Evolutionary conservation across 2,329 filamentous ascomycete species (phyloP).

Genomic region (Claviceps sp.): DNA sequence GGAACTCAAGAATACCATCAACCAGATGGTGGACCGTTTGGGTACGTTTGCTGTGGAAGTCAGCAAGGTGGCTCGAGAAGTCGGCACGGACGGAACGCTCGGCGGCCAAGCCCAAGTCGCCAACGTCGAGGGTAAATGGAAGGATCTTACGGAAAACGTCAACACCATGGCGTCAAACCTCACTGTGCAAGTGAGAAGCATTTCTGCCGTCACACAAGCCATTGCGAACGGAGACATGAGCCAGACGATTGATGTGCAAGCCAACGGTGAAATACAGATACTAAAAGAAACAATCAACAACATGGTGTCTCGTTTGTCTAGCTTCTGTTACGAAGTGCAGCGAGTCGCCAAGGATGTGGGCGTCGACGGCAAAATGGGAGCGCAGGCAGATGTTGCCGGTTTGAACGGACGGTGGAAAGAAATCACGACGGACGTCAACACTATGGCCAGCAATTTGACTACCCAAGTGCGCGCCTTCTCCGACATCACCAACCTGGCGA

Average conservation of each 20-base stretch:
- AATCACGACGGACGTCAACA: constrained; percentile 93
- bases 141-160: constrained; percentile 84
- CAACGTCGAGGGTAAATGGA: constrained; percentile 96
- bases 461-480: constrained; percentile 96
- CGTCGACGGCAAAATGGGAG: constrained; percentile 96
- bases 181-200: constrained; percentile 70
- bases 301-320: constrained; percentile 92
- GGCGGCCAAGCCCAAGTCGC: constrained; percentile 89
- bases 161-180: constrained; percentile 63
- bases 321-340: constrained; percentile 93
- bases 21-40: constrained; percentile 95
- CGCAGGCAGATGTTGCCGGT: constrained; percentile 86
- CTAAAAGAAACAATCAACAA: constrained; percentile 96
- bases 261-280: constrained; percentile 86
- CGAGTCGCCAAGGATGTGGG: constrained; percentile 92
- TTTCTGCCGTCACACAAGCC: constrained; percentile 86
- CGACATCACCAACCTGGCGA: constrained; percentile 95
- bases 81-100: constrained; percentile 89
- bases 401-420: constrained; percentile 95
- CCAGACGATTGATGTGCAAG: constrained; percentile 88
- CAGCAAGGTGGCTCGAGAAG: constrained; percentile 87
- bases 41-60: constrained; percentile 95
- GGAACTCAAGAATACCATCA: constrained; percentile 93
- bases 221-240: constrained; percentile 94
- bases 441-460: constrained; percentile 69